These are phyloP conservation scores for Cladophialophora psammophila DNA, from an alignment of 2,329 filamentous ascomycete species.

Conservation along the genomic window DNA sequence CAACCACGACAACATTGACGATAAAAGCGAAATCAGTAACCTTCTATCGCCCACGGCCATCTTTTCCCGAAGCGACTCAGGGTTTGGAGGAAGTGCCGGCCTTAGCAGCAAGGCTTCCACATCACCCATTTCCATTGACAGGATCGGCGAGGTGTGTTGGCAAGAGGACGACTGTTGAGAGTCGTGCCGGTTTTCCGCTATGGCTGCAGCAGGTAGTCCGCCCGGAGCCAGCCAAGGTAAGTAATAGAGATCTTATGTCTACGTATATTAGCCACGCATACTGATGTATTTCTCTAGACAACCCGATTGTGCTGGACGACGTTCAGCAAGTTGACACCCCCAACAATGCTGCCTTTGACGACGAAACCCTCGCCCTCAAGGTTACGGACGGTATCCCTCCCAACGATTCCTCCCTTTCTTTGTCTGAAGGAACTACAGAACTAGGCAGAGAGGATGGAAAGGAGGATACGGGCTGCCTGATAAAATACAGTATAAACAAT, in stretches of 20 bases:
- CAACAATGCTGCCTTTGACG: constrained; percentile 14
- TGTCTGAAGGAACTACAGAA: too few relatives aligned
- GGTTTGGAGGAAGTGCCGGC: constrained; percentile 4
- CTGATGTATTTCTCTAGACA: not conserved
- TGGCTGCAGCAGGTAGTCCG: too few relatives aligned
- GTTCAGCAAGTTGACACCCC: not conserved
- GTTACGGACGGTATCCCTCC: constrained; percentile 15
- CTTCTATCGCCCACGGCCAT: not conserved
- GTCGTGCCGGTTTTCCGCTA: too few relatives aligned
- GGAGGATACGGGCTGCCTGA: constrained; percentile 5
- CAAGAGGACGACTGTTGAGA: too few relatives aligned
- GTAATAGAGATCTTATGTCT: not conserved
- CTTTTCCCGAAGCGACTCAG: not conserved
- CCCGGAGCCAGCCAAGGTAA: not conserved
- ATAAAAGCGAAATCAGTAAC: too few relatives aligned
- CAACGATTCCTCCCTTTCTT: too few relatives aligned
- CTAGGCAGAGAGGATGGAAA: too few relatives aligned
- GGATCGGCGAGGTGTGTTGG: constrained; percentile 1
- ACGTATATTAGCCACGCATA: not conserved
- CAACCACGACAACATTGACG: too few relatives aligned
- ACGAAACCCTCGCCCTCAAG: constrained; percentile 19
- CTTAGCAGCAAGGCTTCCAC: not conserved
- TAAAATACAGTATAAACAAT: constrained; percentile 7
- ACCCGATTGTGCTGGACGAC: not conserved
- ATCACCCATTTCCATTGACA: not conserved